Conservation (phyloP, 495 filamentous ascomycete species). For the Paragyromitra xinjiangensis region DNA sequence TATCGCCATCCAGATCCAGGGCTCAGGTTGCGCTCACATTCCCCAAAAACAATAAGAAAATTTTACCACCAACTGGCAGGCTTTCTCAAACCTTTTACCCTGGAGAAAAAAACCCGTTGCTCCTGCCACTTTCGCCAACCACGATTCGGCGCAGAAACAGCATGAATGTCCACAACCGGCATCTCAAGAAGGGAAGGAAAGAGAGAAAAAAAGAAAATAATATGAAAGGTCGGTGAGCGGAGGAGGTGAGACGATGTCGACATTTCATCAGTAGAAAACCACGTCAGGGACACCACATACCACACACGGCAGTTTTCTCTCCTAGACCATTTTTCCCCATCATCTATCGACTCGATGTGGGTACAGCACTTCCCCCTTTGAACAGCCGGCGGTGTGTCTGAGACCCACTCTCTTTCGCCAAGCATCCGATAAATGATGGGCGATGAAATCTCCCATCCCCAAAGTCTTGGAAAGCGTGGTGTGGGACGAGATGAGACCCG, state of each 20-base stretch:
- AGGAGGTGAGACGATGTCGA: constrained; percentile 20
- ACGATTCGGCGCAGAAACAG: constrained; percentile 16
- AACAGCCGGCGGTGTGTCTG: constrained; percentile 43
- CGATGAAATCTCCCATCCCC: constrained; percentile 35
- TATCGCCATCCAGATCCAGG: constrained; percentile 15
- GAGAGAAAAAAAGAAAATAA: constrained; percentile 1
- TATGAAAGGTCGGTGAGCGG: constrained; percentile 29
- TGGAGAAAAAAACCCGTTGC: constrained; percentile 27
- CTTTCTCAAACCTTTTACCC: constrained; percentile 28
- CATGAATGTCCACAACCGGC: constrained; percentile 34
- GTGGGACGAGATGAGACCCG: constrained; percentile 45
- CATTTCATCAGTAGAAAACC: constrained; percentile 28
- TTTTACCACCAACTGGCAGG: constrained; percentile 24
- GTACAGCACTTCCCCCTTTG: constrained; percentile 38
- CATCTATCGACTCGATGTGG: constrained; percentile 36
- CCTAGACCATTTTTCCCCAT: constrained; percentile 32
- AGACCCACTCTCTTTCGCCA: constrained; percentile 40
- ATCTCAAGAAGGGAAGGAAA: constrained; percentile 1
- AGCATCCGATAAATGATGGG: constrained; percentile 27
- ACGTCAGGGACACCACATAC: constrained; percentile 46
- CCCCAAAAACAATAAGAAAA: constrained; percentile 12
- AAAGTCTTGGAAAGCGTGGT: constrained; percentile 30
- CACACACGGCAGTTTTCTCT: constrained; percentile 49
- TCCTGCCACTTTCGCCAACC: constrained; percentile 32
- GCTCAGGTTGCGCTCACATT: constrained; percentile 6